These are phyloP conservation scores for Dillenia turbinata DNA, from an alignment of 164 flowering plant species.

Conservation along the genomic window DNA sequence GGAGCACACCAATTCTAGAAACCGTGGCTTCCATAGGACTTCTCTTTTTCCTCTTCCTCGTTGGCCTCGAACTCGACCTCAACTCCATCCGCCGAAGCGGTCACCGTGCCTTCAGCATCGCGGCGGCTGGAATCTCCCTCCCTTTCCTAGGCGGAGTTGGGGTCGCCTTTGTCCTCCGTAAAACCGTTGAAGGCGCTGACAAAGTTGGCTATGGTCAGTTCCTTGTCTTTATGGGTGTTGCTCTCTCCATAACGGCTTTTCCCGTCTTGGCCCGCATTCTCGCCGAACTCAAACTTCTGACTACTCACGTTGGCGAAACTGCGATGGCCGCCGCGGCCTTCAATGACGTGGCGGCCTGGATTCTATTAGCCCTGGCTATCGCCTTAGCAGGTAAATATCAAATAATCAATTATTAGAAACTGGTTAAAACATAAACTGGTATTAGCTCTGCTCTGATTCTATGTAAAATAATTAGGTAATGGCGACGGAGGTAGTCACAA, in stretches of 20 bases:
- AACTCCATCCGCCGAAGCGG: slow-evolving; percentile 47
- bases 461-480: background rate
- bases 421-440: too few relatives aligned
- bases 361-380: slow-evolving; percentile 50
- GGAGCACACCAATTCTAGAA: slow-evolving; percentile 55
- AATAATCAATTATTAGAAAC: too few relatives aligned
- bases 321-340: slow-evolving; percentile 72
- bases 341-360: slow-evolving; percentile 68
- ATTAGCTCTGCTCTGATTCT: too few relatives aligned
- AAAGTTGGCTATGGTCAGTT: slow-evolving; percentile 30
- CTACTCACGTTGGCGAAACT: slow-evolving; percentile 43
- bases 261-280: slow-evolving; percentile 65
- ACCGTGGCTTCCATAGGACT: slow-evolving; percentile 57
- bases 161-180: slow-evolving; percentile 32
- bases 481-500: slow-evolving; percentile 23
- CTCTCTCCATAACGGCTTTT: slow-evolving; percentile 57
- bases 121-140: slow-evolving; percentile 46
- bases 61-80: slow-evolving; percentile 59
- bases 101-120: slow-evolving; percentile 35
- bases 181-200: slow-evolving; percentile 26
- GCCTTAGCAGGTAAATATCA: slow-evolving; percentile 38
- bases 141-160: slow-evolving; percentile 52
- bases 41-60: slow-evolving; percentile 59
- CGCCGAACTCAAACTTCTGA: slow-evolving; percentile 61
- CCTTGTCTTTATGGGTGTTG: slow-evolving; percentile 54